These are phyloP conservation scores for Xylaria nigripes DNA, from an alignment of 495 filamentous ascomycete species.

Conservation along the genomic window DNA sequence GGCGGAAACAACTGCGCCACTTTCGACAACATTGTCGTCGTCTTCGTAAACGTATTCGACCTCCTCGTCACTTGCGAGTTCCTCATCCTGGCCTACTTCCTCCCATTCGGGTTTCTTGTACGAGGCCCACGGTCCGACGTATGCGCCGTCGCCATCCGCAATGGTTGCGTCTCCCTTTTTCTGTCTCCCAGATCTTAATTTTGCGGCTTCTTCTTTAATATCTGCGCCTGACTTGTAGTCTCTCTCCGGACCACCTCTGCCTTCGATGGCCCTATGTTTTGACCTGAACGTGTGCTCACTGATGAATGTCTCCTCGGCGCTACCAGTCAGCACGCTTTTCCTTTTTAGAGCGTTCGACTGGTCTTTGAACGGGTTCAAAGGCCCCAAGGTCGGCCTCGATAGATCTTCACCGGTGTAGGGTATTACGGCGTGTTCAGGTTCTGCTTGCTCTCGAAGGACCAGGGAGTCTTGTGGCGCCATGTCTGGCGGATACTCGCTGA, in stretches of 20 bases:
- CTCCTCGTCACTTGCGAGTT: constrained; percentile 69
- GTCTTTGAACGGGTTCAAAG: constrained; percentile 72
- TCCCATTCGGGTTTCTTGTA: constrained; percentile 63
- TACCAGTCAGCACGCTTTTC: constrained; percentile 86
- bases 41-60: constrained; percentile 62
- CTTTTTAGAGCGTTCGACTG: constrained; percentile 56
- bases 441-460: constrained; percentile 41
- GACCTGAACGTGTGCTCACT: constrained; percentile 81
- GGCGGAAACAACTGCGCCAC: constrained; percentile 43
- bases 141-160: constrained; percentile 76
- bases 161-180: constrained; percentile 74
- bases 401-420: constrained; percentile 63
- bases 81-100: constrained; percentile 46
- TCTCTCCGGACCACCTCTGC: constrained; percentile 36
- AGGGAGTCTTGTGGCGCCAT: constrained; percentile 49
- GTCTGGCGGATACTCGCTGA: constrained; percentile 49
- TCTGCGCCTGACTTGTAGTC: constrained; percentile 32
- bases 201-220: constrained; percentile 59
- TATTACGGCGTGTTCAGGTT: constrained; percentile 48
- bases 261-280: constrained; percentile 69
- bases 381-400: constrained; percentile 58
- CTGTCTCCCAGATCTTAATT: constrained; percentile 63
- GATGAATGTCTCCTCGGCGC: constrained; percentile 78
- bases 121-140: constrained; percentile 89
- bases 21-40: constrained; percentile 47